These are phyloP conservation scores for Papiliotrema nemorosa DNA, from an alignment of 1,284 basidiomycete species.

Conservation along the genomic window DNA sequence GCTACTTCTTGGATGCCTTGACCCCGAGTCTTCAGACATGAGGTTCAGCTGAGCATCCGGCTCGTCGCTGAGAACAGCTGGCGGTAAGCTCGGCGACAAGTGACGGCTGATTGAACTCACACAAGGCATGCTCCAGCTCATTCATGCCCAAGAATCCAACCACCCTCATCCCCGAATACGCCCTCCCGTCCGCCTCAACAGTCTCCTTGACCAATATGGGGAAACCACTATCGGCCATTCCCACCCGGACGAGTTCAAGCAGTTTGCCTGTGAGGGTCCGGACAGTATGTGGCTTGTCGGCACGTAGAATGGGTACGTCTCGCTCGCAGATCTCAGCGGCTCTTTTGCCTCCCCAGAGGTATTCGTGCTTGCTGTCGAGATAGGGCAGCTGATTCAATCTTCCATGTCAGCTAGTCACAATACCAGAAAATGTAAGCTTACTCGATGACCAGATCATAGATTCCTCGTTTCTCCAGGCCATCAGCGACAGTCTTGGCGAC, in stretches of 20 bases:
- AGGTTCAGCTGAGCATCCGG: constrained; percentile 66
- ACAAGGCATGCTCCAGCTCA: constrained; percentile 90
- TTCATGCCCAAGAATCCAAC: constrained; percentile 90
- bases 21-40: constrained; percentile 48
- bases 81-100: not conserved
- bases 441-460: constrained; percentile 94
- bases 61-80: constrained; percentile 72
- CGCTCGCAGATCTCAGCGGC: constrained; percentile 67
- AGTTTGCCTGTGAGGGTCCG: constrained; percentile 40
- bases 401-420: not conserved
- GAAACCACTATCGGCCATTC: constrained; percentile 71
- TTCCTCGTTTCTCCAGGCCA: constrained; percentile 86
- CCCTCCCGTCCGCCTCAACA: constrained; percentile 12
- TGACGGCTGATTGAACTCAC: constrained; percentile 53
- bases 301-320: constrained; percentile 35
- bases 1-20: constrained; percentile 15
- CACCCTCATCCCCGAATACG: constrained; percentile 55
- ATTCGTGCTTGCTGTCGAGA: constrained; percentile 82
- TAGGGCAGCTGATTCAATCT: constrained; percentile 78
- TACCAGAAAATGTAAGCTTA: constrained; percentile 40
- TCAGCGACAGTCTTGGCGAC: constrained; percentile 93
- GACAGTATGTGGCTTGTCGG: constrained; percentile 44
- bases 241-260: constrained; percentile 39
- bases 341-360: constrained; percentile 73
- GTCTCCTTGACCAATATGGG: constrained; percentile 63